These are phyloP conservation scores for Rubia occidens DNA, from an alignment of 305 asterid species.

Conservation along the genomic window DNA sequence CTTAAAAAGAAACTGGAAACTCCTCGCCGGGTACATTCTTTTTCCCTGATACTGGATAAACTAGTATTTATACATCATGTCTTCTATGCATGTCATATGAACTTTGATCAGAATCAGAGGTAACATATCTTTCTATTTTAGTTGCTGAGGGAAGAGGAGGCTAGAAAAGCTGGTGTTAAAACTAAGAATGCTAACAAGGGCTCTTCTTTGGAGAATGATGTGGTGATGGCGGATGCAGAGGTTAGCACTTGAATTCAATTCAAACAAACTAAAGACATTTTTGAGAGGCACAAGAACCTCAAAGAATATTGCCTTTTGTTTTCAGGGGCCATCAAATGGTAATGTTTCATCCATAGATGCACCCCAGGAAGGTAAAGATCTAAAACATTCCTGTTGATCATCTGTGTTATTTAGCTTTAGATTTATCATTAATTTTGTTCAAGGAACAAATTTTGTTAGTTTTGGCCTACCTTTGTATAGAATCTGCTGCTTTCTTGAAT, in stretches of 20 bases:
- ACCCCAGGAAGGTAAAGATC: slow-evolving; percentile 52
- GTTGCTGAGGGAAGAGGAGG: slow-evolving; percentile 91
- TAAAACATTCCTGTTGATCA: neutral
- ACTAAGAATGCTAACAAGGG: slow-evolving; percentile 52
- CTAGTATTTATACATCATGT: neutral
- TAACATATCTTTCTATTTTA: slow-evolving; percentile 20
- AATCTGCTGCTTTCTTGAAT: neutral
- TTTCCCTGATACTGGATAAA: slow-evolving; percentile 18
- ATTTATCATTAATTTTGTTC: neutral
- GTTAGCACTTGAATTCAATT: slow-evolving; percentile 34
- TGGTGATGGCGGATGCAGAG: slow-evolving; percentile 79
- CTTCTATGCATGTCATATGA: neutral
- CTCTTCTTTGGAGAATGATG: slow-evolving; percentile 51
- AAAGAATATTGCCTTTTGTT: slow-evolving; percentile 15
- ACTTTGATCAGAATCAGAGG: neutral
- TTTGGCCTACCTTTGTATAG: neutral
- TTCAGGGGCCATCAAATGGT: slow-evolving; percentile 69
- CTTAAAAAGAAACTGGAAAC: slow-evolving; percentile 70
- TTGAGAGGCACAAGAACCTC: neutral
- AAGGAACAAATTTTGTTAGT: neutral
- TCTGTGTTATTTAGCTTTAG: neutral
- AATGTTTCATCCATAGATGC: slow-evolving; percentile 48
- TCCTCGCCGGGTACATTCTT: slow-evolving; percentile 69
- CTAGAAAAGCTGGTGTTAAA: slow-evolving; percentile 79
- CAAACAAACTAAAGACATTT: neutral